Evolutionary conservation across 371 early-diverging fungal species (phyloP).

Genomic region (Massospora cicadina): DNA sequence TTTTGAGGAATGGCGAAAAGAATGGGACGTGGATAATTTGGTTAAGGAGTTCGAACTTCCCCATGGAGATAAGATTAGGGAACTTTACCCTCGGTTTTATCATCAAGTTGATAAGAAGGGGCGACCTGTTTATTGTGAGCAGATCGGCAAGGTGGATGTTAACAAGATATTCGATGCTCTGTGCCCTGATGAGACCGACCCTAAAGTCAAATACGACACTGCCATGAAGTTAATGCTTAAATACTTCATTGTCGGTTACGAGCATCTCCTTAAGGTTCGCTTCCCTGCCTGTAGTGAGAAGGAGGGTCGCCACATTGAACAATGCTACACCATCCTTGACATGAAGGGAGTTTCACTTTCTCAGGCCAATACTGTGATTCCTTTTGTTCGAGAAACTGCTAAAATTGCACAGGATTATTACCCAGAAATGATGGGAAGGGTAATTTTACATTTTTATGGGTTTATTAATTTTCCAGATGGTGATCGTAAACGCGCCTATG

Average conservation of each 20-base stretch:
- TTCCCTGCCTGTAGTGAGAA: slow-evolving; percentile 34
- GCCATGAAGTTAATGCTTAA: slow-evolving; percentile 22
- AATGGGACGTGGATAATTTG: slow-evolving; percentile 25
- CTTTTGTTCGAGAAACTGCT: slow-evolving; percentile 37
- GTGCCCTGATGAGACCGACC: slow-evolving; percentile 24
- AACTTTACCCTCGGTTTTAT: slow-evolving; percentile 49
- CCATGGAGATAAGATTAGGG: slow-evolving; percentile 23
- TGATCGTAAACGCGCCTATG: slow-evolving; percentile 52
- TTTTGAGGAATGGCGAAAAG: slow-evolving; percentile 40
- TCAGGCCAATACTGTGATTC: slow-evolving; percentile 31
- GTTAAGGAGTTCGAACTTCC: slow-evolving; percentile 24
- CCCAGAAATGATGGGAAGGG: slow-evolving; percentile 49
- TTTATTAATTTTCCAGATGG: slow-evolving; percentile 22
- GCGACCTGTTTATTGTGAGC: slow-evolving; percentile 55
- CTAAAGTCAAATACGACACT: slow-evolving; percentile 2
- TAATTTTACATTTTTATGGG: not conserved
- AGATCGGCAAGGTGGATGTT: slow-evolving; percentile 33
- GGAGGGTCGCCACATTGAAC: slow-evolving; percentile 35
- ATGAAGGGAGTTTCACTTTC: slow-evolving; percentile 40
- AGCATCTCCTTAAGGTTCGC: slow-evolving; percentile 32
- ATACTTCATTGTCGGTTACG: slow-evolving; percentile 46
- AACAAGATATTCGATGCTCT: slow-evolving; percentile 36
- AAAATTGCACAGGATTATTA: slow-evolving; percentile 57
- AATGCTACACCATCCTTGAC: slow-evolving; percentile 49
- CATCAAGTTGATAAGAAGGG: slow-evolving; percentile 52